Conservation (phyloP, 306 rosid species). For the Hippophae rhamnoides region DNA sequence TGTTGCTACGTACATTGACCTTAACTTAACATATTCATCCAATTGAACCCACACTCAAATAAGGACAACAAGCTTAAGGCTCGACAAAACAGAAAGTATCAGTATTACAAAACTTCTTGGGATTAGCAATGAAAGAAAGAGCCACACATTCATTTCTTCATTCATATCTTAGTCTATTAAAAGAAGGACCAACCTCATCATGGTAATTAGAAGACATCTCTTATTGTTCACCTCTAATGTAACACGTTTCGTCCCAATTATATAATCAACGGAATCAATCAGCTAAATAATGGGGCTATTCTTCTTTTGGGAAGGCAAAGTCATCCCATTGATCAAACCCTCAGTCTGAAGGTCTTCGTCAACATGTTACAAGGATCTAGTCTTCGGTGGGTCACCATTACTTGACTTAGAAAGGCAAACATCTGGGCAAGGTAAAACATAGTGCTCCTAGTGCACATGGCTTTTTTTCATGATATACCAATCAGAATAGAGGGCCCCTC, state of each 20-base stretch:
- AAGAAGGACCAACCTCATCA: background rate
- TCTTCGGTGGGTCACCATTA: background rate
- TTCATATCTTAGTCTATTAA: no score
- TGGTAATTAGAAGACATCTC: background rate
- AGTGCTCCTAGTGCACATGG: background rate
- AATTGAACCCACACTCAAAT: conserved; percentile 5
- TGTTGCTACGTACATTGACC: background rate
- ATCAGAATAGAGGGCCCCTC: no score
- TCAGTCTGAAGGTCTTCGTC: background rate
- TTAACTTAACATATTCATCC: conserved; percentile 5
- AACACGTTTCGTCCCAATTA: background rate
- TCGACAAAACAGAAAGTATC: no score
- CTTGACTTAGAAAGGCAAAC: conserved; percentile 7
- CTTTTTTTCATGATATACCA: no score
- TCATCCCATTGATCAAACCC: background rate
- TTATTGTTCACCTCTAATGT: background rate
- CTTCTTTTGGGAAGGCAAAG: no score
- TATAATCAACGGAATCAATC: no score
- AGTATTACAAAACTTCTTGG: no score
- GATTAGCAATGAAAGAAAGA: no score
- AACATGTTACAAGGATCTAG: conserved; percentile 6
- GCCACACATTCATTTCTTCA: no score
- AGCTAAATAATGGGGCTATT: no score
- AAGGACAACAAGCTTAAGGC: background rate
- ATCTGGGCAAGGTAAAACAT: conserved; percentile 7